Evolutionary conservation across 192 early-diverging fungal genomes (phyloP), one percentile per base, ranked within the genome.

Genomic region (Ambispora gerdemannii): DNA sequence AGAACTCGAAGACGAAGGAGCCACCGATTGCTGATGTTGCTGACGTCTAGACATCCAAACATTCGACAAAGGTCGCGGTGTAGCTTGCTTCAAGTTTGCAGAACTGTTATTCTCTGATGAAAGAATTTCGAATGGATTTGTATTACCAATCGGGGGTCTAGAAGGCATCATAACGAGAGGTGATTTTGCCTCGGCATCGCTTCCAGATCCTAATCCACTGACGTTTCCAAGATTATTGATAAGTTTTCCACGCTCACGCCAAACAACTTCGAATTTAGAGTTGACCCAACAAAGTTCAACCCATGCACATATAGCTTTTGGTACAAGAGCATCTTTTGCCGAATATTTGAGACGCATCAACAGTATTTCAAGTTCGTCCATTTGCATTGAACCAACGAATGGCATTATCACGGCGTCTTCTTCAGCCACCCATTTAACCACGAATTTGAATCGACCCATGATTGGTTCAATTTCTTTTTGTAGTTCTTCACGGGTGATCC

Each of bases 251-350:
- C 27, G 49, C 25, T 69, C 67, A 13, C 31, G 77, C 71, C 83
- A 81, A 4, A 78, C 76, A 0, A 86, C 74, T 32, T 83, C 77
- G 24, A 74, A 81, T 27, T 82, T 75, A 19, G 76, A 70, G 52
- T 86, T 84, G 8, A 86, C 77, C 85, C 85, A 86, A 71, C 85
- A 86, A 15, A 82, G 76, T 50, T 81, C 81, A 0, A 82, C 80
- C 3, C 72, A 72, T 2, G 75, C 72, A 11, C 73, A 77, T 3
- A 78, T 71, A n/a, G 70, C 72, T 11, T 67, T 70, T 20, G 72
- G 58, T 24, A 78, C 59, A 30, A 78, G 68, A 3, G 71, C 70
- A 24, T 51, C 52, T 67, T 83, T 81, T 34, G 81, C 66, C 1
- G 70, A 72, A 36, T 75, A 64, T 50, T 80, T 78, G 13, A 81